Percentiles rank a stretch among this genome's conserved stretches.
phyloP scores from a whole-genome alignment of 768 basidiomycete genomes.

The Rhodotorula graminis region DNA sequence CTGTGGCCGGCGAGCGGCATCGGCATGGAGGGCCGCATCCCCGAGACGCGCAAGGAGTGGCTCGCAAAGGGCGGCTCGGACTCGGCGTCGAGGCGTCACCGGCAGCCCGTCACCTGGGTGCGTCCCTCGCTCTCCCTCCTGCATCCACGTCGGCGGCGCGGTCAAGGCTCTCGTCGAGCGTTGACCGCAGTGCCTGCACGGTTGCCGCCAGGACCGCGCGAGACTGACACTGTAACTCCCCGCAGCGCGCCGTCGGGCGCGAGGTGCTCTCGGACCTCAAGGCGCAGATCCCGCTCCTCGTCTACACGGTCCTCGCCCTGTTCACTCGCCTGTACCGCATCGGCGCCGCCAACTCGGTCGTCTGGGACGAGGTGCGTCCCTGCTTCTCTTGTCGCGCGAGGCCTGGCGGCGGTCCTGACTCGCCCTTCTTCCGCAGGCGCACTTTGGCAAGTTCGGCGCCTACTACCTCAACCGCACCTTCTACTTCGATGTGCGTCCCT shows the following conservation, averaged over 20 bases:
- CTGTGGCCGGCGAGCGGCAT: slow-evolving; percentile 31
- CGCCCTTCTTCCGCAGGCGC: slow-evolving; percentile 55
- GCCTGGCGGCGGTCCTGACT: neutral
- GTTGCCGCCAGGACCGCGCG: too few relatives aligned
- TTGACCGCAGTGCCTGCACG: neutral
- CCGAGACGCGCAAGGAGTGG: slow-evolving; percentile 26
- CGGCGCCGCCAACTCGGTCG: slow-evolving; percentile 73
- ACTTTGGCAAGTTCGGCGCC: slow-evolving; percentile 93
- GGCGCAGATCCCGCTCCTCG: slow-evolving; percentile 54
- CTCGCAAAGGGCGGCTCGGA: slow-evolving; percentile 7
- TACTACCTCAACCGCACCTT: slow-evolving; percentile 98
- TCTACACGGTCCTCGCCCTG: slow-evolving; percentile 90
- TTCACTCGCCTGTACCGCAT: slow-evolving; percentile 94
- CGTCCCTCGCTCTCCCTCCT: neutral
- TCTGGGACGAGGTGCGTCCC: slow-evolving; percentile 79
- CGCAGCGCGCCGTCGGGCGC: slow-evolving; percentile 16
- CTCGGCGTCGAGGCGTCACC: neutral
- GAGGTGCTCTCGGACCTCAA: slow-evolving; percentile 23
- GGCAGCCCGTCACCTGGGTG: slow-evolving; percentile 23
- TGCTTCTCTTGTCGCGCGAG: too few relatives aligned
- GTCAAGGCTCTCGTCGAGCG: neutral
- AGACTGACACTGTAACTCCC: neutral
- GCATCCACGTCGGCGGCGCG: too few relatives aligned
- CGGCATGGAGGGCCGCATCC: slow-evolving; percentile 36
- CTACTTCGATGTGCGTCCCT: slow-evolving; percentile 77